Evolutionary conservation across 495 filamentous ascomycete genomes (phyloP).

Genomic region (Aspergillus kassunensis): DNA sequence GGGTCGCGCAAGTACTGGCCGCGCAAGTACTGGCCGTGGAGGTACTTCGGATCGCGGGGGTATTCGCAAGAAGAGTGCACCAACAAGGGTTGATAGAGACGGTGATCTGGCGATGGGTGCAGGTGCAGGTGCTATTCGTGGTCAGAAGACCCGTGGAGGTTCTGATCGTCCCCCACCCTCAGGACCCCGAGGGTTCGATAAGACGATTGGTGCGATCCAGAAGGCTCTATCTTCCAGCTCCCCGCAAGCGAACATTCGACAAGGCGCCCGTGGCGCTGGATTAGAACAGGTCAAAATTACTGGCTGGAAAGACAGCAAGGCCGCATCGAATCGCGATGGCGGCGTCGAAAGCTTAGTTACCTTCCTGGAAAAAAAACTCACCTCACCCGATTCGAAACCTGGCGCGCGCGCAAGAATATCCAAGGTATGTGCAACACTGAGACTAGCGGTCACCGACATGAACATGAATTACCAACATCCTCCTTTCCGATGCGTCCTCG

Average conservation of each 20-base stretch:
- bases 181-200: slow-evolving; percentile 25
- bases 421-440: slow-evolving; percentile 72
- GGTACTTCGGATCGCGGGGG: slow-evolving; percentile 51
- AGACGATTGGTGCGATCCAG: slow-evolving; percentile 35
- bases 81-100: slow-evolving; percentile 63
- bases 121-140: slow-evolving; percentile 31
- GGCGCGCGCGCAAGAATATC: slow-evolving; percentile 61
- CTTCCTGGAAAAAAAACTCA: slow-evolving; percentile 81
- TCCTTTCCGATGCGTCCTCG: slow-evolving; percentile 52
- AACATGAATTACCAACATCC: slow-evolving; percentile 47
- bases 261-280: slow-evolving; percentile 18
- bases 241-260: slow-evolving; percentile 40
- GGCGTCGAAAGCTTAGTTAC: slow-evolving; percentile 64
- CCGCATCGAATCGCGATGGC: slow-evolving; percentile 61
- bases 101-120: slow-evolving; percentile 79
- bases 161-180: slow-evolving; percentile 25
- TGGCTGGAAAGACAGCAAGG: slow-evolving; percentile 77
- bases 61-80: slow-evolving; percentile 62
- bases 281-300: slow-evolving; percentile 51
- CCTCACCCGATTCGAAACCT: slow-evolving; percentile 44
- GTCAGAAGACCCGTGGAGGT: slow-evolving; percentile 35
- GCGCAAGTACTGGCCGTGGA: slow-evolving; percentile 13
- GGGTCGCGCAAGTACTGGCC: slow-evolving; percentile 24
- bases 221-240: slow-evolving; percentile 37
- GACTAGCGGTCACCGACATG: slow-evolving; percentile 48